phyloP scores from a whole-genome alignment of 116 monocot species.

The Zostera marina region DNA sequence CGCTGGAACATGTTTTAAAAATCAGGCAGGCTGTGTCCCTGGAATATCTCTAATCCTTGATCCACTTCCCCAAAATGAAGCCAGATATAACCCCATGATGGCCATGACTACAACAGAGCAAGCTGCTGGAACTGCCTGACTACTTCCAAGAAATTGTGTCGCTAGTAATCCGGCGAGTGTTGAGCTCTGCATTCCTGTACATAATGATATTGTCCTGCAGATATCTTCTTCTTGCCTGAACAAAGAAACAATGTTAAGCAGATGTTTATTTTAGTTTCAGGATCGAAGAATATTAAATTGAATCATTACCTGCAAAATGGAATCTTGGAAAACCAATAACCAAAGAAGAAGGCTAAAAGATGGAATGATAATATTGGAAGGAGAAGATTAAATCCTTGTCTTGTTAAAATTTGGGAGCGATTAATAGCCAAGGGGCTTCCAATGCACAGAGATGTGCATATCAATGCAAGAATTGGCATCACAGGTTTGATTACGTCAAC shows the following conservation, averaged over 20 bases:
- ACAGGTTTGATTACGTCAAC: constrained; percentile 65
- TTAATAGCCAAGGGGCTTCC: constrained; percentile 97
- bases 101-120: constrained; percentile 93
- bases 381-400: constrained; percentile 59
- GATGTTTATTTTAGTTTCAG: no score
- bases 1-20: no score
- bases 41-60: constrained; percentile 51
- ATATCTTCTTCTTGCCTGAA: constrained; percentile 76
- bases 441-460: constrained; percentile 85
- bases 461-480: constrained; percentile 95
- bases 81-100: constrained; percentile 64
- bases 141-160: constrained; percentile 77
- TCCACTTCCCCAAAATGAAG: constrained; percentile 86
- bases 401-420: constrained; percentile 52
- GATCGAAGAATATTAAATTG: no score
- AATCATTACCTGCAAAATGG: constrained; percentile 70
- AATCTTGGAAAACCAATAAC: constrained; percentile 83
- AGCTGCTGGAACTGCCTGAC: constrained; percentile 89
- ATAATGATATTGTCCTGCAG: constrained; percentile 69
- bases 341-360: constrained; percentile 51
- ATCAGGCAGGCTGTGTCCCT: neutral
- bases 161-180: constrained; percentile 93
- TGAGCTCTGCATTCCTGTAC: constrained; percentile 98
- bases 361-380: constrained; percentile 74
- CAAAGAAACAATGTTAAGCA: no score